These are phyloP conservation scores for Carex parvula DNA, from an alignment of 176 grass and related monocot species.

Conservation along the genomic window DNA sequence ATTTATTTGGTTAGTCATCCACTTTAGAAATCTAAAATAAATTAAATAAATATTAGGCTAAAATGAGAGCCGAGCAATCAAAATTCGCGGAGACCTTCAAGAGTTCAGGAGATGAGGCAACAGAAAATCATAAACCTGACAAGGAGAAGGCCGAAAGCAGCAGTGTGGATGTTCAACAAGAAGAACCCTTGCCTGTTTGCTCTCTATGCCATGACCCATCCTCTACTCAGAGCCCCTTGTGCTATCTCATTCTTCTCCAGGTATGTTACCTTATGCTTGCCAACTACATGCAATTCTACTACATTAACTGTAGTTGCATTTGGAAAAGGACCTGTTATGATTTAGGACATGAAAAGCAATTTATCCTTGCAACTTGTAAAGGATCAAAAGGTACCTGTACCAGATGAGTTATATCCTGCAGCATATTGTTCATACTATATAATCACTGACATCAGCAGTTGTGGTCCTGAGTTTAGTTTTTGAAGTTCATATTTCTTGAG, in stretches of 20 bases:
- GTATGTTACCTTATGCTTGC: conserved; percentile 35
- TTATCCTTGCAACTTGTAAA: neutral
- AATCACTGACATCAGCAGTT: neutral
- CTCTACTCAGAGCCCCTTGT: conserved; percentile 84
- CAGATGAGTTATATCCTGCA: neutral
- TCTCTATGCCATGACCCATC: conserved; percentile 77
- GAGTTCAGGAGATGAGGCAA: conserved; percentile 38
- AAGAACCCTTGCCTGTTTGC: conserved; percentile 68
- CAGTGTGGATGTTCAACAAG: conserved; percentile 38
- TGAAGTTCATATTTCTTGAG: conserved; percentile 10
- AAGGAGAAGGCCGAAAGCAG: conserved; percentile 37
- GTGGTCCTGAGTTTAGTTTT: neutral
- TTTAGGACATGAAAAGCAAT: neutral
- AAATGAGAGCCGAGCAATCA: conserved; percentile 93
- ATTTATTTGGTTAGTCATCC: neutral
- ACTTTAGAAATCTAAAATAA: neutral
- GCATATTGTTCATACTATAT: neutral
- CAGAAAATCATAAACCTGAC: conserved; percentile 45
- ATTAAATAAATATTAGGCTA: conserved; percentile 48
- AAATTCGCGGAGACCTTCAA: conserved; percentile 80
- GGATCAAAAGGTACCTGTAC: neutral
- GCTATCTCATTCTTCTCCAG: conserved; percentile 98
- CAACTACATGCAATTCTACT: conserved; percentile 8
- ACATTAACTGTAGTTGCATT: conserved; percentile 23
- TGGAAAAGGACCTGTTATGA: neutral